Percentiles rank a stretch among this genome's conserved stretches.
Conservation (phyloP, 2,329 filamentous ascomycete genomes). For the Pseudogymnoascus sp. region DNA sequence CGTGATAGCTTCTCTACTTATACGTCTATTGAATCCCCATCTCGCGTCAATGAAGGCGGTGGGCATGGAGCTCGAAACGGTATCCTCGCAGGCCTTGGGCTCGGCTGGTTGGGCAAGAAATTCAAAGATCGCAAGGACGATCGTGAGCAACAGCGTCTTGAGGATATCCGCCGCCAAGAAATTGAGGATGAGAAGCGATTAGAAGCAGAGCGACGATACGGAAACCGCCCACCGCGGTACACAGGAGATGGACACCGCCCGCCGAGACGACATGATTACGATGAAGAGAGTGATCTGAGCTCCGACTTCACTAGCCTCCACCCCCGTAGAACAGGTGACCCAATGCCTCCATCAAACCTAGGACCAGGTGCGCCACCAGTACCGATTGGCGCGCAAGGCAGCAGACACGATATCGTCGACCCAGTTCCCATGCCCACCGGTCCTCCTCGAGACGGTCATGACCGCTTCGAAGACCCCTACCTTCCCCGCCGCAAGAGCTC, state of each 20-base stretch:
- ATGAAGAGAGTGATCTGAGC: constrained; percentile 20
- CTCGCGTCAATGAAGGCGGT: constrained; percentile 42
- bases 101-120: constrained; percentile 61
- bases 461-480: constrained; percentile 32
- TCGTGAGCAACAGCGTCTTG: constrained; percentile 40
- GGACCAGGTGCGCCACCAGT: constrained; percentile 17
- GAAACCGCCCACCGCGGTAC: constrained; percentile 53
- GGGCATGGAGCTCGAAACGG: constrained; percentile 36
- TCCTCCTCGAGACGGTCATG: constrained; percentile 41
- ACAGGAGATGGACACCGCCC: constrained; percentile 59
- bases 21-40: constrained; percentile 51
- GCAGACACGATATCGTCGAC: constrained; percentile 30
- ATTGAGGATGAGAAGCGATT: constrained; percentile 47
- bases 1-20: constrained; percentile 45
- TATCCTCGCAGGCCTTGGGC: constrained; percentile 51
- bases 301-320: constrained; percentile 24
- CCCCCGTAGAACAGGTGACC: constrained; percentile 29
- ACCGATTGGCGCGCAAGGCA: constrained; percentile 24
- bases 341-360: background rate
- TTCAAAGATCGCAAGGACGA: constrained; percentile 50
- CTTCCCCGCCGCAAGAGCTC: background rate
- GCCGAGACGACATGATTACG: constrained; percentile 33
- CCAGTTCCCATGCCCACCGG: constrained; percentile 45
- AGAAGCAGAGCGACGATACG: constrained; percentile 42
- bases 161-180: constrained; percentile 39